Conservation (phyloP, 805 yeast species). For the Wickerhamiella occidentalis region DNA sequence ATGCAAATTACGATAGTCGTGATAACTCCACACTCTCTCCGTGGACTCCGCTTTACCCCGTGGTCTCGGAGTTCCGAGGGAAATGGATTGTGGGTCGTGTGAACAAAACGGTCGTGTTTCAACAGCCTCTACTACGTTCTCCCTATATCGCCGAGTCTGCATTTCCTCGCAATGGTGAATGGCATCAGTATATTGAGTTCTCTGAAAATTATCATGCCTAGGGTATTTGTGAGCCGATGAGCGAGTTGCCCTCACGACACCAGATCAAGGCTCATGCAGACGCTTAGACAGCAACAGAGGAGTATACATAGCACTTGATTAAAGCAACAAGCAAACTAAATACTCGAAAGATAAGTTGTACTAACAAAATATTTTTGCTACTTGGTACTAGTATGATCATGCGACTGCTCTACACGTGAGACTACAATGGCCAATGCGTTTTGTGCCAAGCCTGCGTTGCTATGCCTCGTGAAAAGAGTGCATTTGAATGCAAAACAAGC, state of each 20-base stretch:
- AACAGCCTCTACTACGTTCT: constrained; percentile 1
- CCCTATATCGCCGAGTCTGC: not conserved
- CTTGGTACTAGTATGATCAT: too few species aligned
- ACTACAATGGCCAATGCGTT: too few species aligned
- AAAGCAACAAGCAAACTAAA: not conserved
- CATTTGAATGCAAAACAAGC: not conserved
- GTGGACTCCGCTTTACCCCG: constrained; percentile 2
- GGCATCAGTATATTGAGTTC: constrained; percentile 4
- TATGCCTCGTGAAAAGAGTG: not conserved
- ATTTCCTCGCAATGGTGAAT: not conserved
- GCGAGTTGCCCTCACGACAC: too few species aligned
- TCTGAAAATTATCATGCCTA: not conserved
- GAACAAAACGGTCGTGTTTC: not conserved
- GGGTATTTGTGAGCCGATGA: too few species aligned
- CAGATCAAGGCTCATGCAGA: too few species aligned
- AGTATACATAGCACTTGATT: too few species aligned
- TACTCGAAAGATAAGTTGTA: too few species aligned
- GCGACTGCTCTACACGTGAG: too few species aligned
- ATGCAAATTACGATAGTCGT: not conserved
- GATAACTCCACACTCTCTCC: not conserved
- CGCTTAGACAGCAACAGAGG: not conserved
- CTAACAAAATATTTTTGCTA: too few species aligned
- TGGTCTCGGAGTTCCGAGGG: not conserved
- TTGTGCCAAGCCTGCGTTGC: not conserved
- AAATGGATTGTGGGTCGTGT: constrained; percentile 7